Percentiles rank a stretch among this genome's conserved stretches.
Evolutionary conservation across 2,329 filamentous ascomycete genomes (phyloP).

Genomic region (Cordyceps cateniannulata): DNA sequence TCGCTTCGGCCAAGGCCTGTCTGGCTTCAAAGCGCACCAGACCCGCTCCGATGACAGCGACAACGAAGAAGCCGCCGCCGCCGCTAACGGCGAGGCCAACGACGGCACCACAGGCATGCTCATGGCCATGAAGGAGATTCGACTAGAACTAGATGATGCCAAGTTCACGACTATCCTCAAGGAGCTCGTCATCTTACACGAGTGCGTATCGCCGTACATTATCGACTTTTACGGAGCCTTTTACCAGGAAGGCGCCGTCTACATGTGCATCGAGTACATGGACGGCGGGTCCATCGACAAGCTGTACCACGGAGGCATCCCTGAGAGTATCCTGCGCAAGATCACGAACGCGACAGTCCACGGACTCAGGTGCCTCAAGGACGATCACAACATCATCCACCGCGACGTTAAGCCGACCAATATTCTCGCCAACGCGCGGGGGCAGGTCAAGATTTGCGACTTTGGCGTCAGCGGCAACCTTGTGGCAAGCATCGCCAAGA

Average conservation of each 20-base stretch:
- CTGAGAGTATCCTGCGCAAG: constrained; percentile 80
- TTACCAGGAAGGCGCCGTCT: constrained; percentile 97
- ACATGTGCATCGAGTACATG: constrained; percentile 99
- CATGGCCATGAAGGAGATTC: constrained; percentile 99
- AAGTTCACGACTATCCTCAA: constrained; percentile 98
- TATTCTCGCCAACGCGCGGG: constrained; percentile 81
- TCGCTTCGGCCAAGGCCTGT: constrained; percentile 53
- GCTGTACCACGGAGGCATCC: constrained; percentile 82
- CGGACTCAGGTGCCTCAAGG: constrained; percentile 88
- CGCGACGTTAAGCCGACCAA: constrained; percentile 99
- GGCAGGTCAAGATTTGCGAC: constrained; percentile 96
- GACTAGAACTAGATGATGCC: constrained; percentile 88
- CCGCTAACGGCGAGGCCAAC: constrained; percentile 22
- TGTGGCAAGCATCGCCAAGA: constrained; percentile 95
- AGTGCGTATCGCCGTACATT: constrained; percentile 91
- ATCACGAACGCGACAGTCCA: constrained; percentile 85
- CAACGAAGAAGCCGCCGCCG: constrained; percentile 17
- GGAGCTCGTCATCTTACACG: constrained; percentile 92
- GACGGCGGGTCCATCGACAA: constrained; percentile 97
- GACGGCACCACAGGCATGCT: constrained; percentile 62
- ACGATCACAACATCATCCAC: constrained; percentile 98
- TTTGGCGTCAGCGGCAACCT: constrained; percentile 96
- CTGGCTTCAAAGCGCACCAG: constrained; percentile 37
- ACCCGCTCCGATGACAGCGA: constrained; percentile 4
- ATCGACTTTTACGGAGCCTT: constrained; percentile 99